These are phyloP conservation scores for Liriodendron chinense DNA, from an alignment of 164 flowering plant genomes.

Conservation along the genomic window DNA sequence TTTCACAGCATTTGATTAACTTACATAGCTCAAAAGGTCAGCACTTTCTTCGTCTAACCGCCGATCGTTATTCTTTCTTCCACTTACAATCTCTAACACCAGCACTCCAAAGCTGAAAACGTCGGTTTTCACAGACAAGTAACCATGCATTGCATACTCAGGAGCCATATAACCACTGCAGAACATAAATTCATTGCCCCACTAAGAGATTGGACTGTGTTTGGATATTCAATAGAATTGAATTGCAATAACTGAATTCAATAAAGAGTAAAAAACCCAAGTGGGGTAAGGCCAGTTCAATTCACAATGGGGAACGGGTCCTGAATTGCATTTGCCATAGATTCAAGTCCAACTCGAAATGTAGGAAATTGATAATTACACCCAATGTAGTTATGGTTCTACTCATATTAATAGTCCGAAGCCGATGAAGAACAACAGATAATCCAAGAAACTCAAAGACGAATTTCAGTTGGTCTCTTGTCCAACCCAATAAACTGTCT, in stretches of 20 bases:
- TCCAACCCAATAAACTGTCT: too few species aligned
- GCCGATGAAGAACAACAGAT: too few species aligned
- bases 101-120: conserved; percentile 80
- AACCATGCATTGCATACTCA: conserved; percentile 80
- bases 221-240: too few species aligned
- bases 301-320: too few species aligned
- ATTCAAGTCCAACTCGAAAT: too few species aligned
- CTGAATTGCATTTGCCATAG: too few species aligned
- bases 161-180: conserved; percentile 88
- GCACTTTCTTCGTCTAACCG: conserved; percentile 37
- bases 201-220: neutral
- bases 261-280: neutral
- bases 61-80: conserved; percentile 60
- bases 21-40: conserved; percentile 74
- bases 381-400: too few species aligned
- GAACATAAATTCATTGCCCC: neutral
- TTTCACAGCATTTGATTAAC: conserved; percentile 14
- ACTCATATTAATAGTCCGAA: too few species aligned
- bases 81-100: conserved; percentile 77
- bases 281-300: too few species aligned
- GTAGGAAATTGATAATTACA: too few species aligned
- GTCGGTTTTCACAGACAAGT: conserved; percentile 74
- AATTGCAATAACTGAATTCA: neutral
- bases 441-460: too few species aligned
- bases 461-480: too few species aligned